A percentile compares a stretch with the other conserved stretches of the same genome.
phyloP scores from a whole-genome alignment of 139 green algal genomes.

The Haematococcus sp. region DNA sequence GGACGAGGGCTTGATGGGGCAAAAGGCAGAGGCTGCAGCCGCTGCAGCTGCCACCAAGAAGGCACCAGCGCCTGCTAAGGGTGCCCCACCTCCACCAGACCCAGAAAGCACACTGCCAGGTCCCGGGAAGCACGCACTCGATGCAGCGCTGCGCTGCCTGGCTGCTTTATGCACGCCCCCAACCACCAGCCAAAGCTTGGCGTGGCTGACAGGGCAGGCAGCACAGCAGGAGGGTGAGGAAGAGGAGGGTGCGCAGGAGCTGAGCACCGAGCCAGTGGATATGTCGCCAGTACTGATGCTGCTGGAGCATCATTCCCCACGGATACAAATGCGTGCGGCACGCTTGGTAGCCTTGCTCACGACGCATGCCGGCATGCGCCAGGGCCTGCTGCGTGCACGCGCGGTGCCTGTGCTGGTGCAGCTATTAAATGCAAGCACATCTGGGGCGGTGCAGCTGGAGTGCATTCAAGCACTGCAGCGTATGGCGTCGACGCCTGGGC shows the following conservation, averaged over 20 bases:
- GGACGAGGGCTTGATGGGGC: no score
- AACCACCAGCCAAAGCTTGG: neutral
- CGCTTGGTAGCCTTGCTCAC: conserved; percentile 7
- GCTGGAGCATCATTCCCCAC: conserved; percentile 12
- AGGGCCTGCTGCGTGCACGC: neutral
- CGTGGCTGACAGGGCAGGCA: neutral
- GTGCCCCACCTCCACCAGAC: neutral
- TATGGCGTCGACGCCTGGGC: neutral
- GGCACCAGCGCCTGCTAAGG: neutral
- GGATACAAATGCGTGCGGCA: conserved; percentile 19
- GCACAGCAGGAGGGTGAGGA: neutral
- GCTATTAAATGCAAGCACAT: neutral
- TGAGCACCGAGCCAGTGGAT: neutral
- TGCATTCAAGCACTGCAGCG: neutral
- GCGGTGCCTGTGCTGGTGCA: neutral
- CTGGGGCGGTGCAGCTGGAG: conserved; percentile 1
- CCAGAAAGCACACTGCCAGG: conserved; percentile 1
- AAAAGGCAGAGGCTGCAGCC: no score
- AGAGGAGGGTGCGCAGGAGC: neutral
- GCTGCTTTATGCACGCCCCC: neutral
- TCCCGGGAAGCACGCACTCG: conserved; percentile 22
- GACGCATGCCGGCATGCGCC: neutral
- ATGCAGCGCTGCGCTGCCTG: neutral
- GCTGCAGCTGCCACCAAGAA: neutral
- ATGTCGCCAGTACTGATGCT: conserved; percentile 11